Percentiles rank a stretch among this genome's conserved stretches.
These are phyloP conservation scores for Microsporum canis DNA, from an alignment of 2,329 filamentous ascomycete genomes.

Conservation along the genomic window DNA sequence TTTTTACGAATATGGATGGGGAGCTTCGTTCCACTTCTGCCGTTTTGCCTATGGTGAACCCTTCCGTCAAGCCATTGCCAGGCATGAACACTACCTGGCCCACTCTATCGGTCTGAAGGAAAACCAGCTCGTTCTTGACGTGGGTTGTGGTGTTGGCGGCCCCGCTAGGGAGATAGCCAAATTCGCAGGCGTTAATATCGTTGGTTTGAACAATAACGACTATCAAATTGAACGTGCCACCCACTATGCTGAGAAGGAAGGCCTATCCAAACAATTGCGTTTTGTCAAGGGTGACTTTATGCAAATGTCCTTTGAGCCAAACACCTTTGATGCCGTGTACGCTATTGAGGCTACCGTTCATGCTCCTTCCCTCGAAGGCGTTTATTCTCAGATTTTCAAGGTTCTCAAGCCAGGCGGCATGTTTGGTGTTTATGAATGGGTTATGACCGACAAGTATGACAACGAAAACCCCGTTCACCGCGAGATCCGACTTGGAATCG, in stretches of 20 bases:
- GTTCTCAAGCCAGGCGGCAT: conserved; percentile 91
- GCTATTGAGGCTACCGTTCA: conserved; percentile 96
- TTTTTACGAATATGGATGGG: conserved; percentile 94
- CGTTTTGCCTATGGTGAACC: conserved; percentile 77
- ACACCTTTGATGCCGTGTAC: conserved; percentile 88
- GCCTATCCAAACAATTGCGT: conserved; percentile 63
- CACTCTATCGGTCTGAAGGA: conserved; percentile 76
- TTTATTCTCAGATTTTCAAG: conserved; percentile 89
- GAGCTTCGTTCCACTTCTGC: conserved; percentile 94
- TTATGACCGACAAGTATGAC: conserved; percentile 95
- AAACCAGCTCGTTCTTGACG: conserved; percentile 82
- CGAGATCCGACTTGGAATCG: conserved; percentile 84
- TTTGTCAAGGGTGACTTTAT: conserved; percentile 98
- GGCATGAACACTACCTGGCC: conserved; percentile 96
- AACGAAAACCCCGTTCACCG: conserved; percentile 78
- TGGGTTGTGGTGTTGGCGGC: conserved; percentile 92
- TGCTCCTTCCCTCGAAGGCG: conserved; percentile 76
- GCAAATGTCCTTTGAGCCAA: conserved; percentile 93
- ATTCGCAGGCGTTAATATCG: conserved; percentile 80
- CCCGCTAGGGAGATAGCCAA: conserved; percentile 93
- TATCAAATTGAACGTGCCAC: conserved; percentile 97
- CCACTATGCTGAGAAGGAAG: conserved; percentile 69
- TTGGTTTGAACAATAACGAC: conserved; percentile 96
- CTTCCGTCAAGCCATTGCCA: conserved; percentile 83
- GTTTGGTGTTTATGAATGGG: conserved; percentile 97